Percentiles rank a stretch among this genome's conserved stretches.
These are phyloP conservation scores for Aureobasidium sp. DNA, from an alignment of 2,329 filamentous ascomycete genomes.

Conservation along the genomic window DNA sequence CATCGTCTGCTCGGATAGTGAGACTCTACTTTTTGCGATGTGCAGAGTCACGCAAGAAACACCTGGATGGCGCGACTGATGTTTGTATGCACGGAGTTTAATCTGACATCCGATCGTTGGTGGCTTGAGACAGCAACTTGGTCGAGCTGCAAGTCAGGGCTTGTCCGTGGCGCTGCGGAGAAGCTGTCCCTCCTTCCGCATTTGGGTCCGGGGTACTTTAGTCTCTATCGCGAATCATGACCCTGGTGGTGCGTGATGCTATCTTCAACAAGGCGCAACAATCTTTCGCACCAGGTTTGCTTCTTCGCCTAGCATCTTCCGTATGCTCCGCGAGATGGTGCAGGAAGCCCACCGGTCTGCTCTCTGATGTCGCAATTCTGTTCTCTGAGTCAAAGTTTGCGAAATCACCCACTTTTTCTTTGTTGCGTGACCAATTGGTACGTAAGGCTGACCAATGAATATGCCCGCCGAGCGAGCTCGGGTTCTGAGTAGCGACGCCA, in stretches of 20 bases:
- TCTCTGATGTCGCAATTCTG: background rate
- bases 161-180: constrained; percentile 4
- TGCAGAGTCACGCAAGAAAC: constrained; percentile 5
- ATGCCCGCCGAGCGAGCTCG: background rate
- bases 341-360: background rate
- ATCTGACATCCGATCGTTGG: background rate
- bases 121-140: background rate
- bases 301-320: background rate
- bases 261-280: background rate
- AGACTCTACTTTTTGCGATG: background rate
- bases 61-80: constrained; percentile 7
- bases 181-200: constrained; percentile 7
- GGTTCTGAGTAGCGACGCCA: background rate
- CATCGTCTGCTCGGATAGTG: constrained; percentile 2
- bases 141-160: background rate
- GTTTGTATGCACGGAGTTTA: background rate
- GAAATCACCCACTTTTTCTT: background rate
- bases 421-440: constrained; percentile 10
- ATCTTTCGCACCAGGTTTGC: background rate
- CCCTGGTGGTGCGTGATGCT: background rate
- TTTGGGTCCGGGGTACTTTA: constrained; percentile 10
- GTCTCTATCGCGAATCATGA: background rate
- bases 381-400: constrained; percentile 8
- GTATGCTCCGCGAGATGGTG: background rate
- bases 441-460: constrained; percentile 7